A percentile compares a stretch with the other conserved stretches of the same genome.
These are phyloP conservation scores for Fusarium duplospermum DNA, from an alignment of 2,329 filamentous ascomycete species.

Conservation along the genomic window DNA sequence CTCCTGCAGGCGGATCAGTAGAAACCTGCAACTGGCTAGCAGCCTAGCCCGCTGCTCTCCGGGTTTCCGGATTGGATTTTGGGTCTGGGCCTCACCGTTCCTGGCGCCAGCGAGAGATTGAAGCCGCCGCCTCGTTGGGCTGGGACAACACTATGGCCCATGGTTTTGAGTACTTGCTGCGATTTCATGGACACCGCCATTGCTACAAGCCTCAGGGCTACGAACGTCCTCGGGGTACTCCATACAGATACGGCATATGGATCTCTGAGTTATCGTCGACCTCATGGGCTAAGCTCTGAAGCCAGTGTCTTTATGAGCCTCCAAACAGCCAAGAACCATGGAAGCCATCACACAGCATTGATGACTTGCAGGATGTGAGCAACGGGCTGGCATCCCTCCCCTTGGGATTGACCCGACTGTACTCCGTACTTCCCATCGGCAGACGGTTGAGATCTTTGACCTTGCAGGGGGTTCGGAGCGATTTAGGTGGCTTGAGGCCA, in stretches of 20 bases:
- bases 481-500: constrained; percentile 13
- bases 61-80: not conserved
- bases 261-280: not conserved
- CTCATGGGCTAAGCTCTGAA: not conserved
- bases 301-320: not conserved
- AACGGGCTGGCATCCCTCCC: not conserved
- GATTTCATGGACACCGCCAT: not conserved
- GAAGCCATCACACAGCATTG: not conserved
- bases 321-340: not conserved
- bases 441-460: not conserved
- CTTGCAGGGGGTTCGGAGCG: constrained; percentile 32
- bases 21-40: constrained; percentile 20
- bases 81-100: constrained; percentile 25
- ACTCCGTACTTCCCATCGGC: not conserved
- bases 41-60: constrained; percentile 1
- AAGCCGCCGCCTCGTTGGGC: not conserved
- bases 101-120: not conserved
- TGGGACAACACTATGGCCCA: constrained; percentile 8
- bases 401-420: not conserved
- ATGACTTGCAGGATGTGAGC: not conserved
- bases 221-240: not conserved
- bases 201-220: not conserved
- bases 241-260: not conserved
- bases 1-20: not conserved
- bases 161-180: not conserved